Conservation (phyloP, 345 rosid species). For the Camelina neglecta region DNA sequence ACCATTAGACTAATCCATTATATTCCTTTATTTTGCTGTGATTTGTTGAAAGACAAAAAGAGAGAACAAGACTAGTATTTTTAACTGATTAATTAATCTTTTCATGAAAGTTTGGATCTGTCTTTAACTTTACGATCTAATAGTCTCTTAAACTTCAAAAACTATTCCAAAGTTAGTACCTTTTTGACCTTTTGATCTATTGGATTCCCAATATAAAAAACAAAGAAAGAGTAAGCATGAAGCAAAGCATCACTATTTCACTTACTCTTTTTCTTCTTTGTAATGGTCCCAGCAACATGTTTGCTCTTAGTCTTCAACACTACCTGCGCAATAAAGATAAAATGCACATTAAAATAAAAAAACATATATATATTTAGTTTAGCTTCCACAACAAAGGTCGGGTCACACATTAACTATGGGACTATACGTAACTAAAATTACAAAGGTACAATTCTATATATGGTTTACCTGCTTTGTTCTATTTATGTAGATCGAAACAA, state of each 20-base stretch:
- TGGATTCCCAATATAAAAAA: constrained; percentile 11
- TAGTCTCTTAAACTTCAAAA: constrained; percentile 17
- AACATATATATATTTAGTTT: background rate
- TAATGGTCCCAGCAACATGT: constrained; percentile 78
- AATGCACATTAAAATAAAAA: background rate
- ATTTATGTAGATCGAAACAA: constrained; percentile 89
- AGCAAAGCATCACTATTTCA: constrained; percentile 39
- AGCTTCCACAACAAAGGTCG: constrained; percentile 7
- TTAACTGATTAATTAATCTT: constrained; percentile 9
- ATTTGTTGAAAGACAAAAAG: background rate
- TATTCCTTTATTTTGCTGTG: background rate
- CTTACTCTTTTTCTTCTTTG: constrained; percentile 91
- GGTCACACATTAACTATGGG: background rate
- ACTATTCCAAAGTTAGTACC: constrained; percentile 22
- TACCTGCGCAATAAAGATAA: constrained; percentile 53
- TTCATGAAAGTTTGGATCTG: constrained; percentile 23
- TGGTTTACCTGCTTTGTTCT: constrained; percentile 71
- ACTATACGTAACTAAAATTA: background rate
- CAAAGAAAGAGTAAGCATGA: constrained; percentile 39
- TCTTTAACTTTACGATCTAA: constrained; percentile 37
- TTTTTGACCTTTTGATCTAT: constrained; percentile 34
- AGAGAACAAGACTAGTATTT: constrained; percentile 17
- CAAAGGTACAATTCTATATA: too few species aligned
- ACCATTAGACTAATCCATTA: constrained; percentile 1
- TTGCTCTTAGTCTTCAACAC: constrained; percentile 86